Percentiles rank a stretch among this genome's conserved stretches.
Conservation (phyloP, 495 filamentous ascomycete genomes). For the Pyrenopolyporus hunteri region DNA sequence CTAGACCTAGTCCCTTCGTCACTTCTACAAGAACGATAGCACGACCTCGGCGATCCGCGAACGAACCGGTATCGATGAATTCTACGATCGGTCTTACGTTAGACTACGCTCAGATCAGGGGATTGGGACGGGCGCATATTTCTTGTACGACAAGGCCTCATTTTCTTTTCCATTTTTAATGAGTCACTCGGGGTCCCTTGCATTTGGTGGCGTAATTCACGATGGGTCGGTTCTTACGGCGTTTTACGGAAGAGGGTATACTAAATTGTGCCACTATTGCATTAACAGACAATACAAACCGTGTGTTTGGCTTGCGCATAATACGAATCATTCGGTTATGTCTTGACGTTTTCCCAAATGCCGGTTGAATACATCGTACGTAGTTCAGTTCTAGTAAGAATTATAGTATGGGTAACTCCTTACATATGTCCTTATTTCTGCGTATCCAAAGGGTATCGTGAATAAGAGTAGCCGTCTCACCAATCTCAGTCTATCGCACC, state of each 20-base stretch:
- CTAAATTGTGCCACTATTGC: constrained; percentile 9
- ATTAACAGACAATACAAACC: neutral
- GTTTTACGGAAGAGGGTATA: constrained; percentile 17
- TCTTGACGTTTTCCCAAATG: neutral
- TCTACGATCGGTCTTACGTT: neutral
- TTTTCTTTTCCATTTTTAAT: too few relatives aligned
- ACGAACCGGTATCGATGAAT: neutral
- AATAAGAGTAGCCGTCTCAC: too few relatives aligned
- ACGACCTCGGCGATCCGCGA: neutral
- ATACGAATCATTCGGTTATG: constrained; percentile 8
- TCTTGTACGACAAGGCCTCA: neutral
- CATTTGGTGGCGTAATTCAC: constrained; percentile 17
- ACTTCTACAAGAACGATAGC: too few relatives aligned
- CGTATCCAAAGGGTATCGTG: too few relatives aligned
- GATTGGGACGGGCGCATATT: neutral
- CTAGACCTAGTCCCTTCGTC: neutral
- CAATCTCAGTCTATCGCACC: too few relatives aligned
- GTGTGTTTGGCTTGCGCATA: constrained; percentile 2
- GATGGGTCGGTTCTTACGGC: constrained; percentile 5
- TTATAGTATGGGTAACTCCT: too few relatives aligned
- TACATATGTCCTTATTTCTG: too few relatives aligned
- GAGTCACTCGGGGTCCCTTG: neutral
- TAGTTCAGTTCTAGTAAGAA: too few relatives aligned
- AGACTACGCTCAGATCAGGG: neutral
- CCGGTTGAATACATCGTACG: too few relatives aligned